Base-by-base conservation (phyloP, 2,329 filamentous ascomycete species). In the Drechslerella coelobrocha region DNA sequence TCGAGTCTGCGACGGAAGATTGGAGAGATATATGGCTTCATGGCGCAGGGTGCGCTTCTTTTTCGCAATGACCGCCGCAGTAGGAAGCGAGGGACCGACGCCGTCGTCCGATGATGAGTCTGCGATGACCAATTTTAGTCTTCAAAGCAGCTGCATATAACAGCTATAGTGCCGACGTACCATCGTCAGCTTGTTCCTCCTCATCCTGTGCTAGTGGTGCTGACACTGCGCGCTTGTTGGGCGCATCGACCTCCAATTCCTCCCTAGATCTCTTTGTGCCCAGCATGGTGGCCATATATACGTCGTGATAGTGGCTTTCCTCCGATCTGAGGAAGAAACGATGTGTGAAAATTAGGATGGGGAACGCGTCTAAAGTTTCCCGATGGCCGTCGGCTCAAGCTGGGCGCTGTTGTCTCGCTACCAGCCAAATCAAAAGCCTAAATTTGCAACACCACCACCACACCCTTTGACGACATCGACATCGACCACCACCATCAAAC, bases 31-130 rank as follows among this genome's bases (percentile, higher is more conserved):
- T 76, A 97, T 87, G 29, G 74, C 71, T 81, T 97, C 93, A 81
- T 97, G 93, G 1, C 91, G 91, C 1, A 99, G 86, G 75, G 90
- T 90, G 76, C 92, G 86, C 73, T 90, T 88, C 81, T 96, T 97
- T 84, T 95, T 96, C 1, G 88, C 86, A 27, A 51, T 55, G 2
- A 61, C 63, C 19, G 84, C 88, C 53, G 88, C 85, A 1, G 91
- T 89, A 45, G 94, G 93, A 27, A 97, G 85, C 75, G 93, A 89
- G 26, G 94, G 94, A 45, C 94, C 94, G 81, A 97, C 94, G 78
- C 96, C 92, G 80, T 97, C 92, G 76, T 91, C 89, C 2, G 90
- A 93, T 34, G 91, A 95, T 76, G 84, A 86, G 57, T 86, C 86
- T 84, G 63, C 73, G 29, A 9, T 8, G 50, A 52, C 12, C 14